phyloP scores from a whole-genome alignment of 257 asterid species.

The Penstemon barbatus region DNA sequence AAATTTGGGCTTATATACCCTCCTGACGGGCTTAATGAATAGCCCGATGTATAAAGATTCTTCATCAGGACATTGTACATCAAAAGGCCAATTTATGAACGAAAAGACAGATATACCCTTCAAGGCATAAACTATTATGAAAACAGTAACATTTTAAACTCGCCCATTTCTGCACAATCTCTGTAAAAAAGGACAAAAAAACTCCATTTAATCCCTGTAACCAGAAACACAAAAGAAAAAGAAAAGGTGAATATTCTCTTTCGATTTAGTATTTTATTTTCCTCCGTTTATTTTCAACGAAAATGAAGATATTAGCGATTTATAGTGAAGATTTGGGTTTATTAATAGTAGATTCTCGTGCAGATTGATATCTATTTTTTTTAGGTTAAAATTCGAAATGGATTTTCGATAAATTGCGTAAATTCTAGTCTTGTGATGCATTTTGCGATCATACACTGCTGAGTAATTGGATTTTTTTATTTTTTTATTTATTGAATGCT shows the following conservation, averaged over 20 bases:
- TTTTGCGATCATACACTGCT: neutral
- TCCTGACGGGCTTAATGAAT: too few species aligned
- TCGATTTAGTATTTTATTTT: neutral
- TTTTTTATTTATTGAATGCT: neutral
- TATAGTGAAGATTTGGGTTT: neutral
- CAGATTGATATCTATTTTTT: neutral
- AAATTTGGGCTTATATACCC: too few species aligned
- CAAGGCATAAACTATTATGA: neutral
- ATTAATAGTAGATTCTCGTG: neutral
- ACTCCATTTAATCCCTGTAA: neutral
- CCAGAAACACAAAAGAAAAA: neutral
- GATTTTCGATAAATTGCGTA: neutral
- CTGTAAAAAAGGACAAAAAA: neutral
- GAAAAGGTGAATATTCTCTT: conserved; percentile 18
- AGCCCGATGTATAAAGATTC: too few species aligned
- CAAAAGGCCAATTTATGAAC: neutral
- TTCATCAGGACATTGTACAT: too few species aligned
- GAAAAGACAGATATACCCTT: conserved; percentile 10
- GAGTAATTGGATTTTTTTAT: neutral
- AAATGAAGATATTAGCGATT: neutral
- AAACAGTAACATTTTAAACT: conserved; percentile 9
- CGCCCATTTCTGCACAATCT: neutral
- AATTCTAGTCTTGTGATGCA: neutral
- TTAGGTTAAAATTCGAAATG: neutral
- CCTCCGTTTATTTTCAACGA: neutral